Conservation (phyloP, 768 basidiomycete genomes). For the Mycena galopus region DNA sequence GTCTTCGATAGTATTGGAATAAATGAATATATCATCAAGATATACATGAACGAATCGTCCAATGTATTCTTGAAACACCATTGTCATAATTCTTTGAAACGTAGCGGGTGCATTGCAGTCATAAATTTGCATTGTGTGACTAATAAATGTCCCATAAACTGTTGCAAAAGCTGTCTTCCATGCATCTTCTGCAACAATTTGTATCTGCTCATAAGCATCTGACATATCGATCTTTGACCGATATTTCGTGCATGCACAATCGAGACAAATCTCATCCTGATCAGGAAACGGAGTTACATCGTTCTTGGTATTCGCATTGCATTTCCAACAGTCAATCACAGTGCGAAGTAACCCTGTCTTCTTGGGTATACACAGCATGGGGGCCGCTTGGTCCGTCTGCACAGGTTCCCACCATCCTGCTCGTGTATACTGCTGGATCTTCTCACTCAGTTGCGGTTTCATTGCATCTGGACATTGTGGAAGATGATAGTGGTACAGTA, state of each 20-base stretch:
- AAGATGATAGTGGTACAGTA: neutral
- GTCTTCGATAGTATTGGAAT: conserved; percentile 47
- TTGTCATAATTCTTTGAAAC: conserved; percentile 59
- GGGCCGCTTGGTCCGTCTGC: no score
- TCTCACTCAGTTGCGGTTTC: neutral
- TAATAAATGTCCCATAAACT: no score
- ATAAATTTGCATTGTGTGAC: neutral
- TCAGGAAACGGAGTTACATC: no score
- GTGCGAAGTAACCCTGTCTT: no score
- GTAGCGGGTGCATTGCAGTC: conserved; percentile 39
- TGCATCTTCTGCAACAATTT: conserved; percentile 38
- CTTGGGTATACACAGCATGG: no score
- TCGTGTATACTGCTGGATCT: neutral
- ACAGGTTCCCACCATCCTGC: no score
- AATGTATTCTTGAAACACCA: conserved; percentile 54
- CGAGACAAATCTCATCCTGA: no score
- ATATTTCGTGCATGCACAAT: no score
- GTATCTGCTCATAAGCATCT: conserved; percentile 52
- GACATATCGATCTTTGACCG: no score
- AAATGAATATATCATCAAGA: conserved; percentile 60
- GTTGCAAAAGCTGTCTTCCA: conserved; percentile 44
- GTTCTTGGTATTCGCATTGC: no score
- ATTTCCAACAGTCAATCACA: no score
- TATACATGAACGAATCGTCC: no score
- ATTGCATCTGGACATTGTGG: conserved; percentile 45